These are phyloP conservation scores for Chytriomyces sp. DNA, from an alignment of 192 early-diverging fungal genomes.

Conservation along the genomic window DNA sequence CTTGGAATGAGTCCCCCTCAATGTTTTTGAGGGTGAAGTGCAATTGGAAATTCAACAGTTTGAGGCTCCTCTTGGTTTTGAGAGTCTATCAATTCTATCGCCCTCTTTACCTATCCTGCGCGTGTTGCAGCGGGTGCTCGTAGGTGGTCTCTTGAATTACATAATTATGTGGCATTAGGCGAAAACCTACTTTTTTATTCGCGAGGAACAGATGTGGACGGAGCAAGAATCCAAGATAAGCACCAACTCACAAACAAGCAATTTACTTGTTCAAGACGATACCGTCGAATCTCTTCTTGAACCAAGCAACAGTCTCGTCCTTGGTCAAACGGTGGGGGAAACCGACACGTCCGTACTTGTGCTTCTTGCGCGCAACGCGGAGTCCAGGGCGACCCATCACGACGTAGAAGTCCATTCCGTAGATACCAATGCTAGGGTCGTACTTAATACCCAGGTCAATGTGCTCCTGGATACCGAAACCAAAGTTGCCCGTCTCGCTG, in stretches of 20 bases:
- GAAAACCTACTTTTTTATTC: no score
- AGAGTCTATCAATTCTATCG: no score
- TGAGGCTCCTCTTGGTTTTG: no score
- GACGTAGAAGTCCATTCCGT: conserved; percentile 96
- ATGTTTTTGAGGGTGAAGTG: no score
- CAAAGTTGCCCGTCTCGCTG: conserved; percentile 98
- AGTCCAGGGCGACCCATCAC: conserved; percentile 97
- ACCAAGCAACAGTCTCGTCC: conserved; percentile 97
- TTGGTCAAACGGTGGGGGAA: conserved; percentile 88
- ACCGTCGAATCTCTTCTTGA: conserved; percentile 95
- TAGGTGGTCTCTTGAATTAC: no score
- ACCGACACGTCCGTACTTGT: conserved; percentile 80
- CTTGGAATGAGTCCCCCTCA: no score
- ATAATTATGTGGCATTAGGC: no score
- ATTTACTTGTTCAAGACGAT: conserved; percentile 84
- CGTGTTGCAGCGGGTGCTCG: no score
- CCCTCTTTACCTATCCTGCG: no score
- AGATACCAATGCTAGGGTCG: conserved; percentile 97
- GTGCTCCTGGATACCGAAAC: conserved; percentile 99
- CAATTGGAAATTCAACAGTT: no score
- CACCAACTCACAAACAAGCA: conserved; percentile 4
- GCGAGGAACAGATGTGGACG: no score
- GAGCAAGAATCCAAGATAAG: no score
- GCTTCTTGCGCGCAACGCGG: conserved; percentile 94
- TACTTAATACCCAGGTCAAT: conserved; percentile 99